Base-by-base conservation (phyloP, 139 green algal species). In the Auxenochlorella protothecoides region DNA sequence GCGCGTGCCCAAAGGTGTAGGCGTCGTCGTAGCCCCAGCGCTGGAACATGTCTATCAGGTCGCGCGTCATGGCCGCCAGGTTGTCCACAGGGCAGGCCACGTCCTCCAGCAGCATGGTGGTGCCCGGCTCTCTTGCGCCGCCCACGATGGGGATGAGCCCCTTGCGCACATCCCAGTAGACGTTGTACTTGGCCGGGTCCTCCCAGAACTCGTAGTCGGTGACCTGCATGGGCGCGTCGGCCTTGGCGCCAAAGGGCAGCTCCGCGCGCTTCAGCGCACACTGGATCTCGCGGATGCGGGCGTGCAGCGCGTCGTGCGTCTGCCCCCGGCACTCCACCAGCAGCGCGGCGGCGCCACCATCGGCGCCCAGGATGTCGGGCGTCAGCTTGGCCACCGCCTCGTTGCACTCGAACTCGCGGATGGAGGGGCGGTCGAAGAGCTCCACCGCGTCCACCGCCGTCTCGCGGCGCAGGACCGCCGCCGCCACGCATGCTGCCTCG, bases 111-210 rank as follows among this genome's bases (percentile, higher is more conserved):
- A 98, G 85, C 91, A 97, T 96, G 61, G 81, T 89, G 2, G 93
- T 98, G 65, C 93, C 91, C 59, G 83, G 76, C 80, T 97, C 91
- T n/a, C 93, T 79, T 2, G 88, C 90, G 8, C 81, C 92, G 59
- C 93, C 93, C 63, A 98, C 93, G 63, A 98, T 95, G 76, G 93
- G 93, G 73, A 98, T 98, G 13, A 98, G 86, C 7, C 93, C 93
- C 83, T 96, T 97, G 71, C 93, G 88, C 73, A 96, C 89, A 79
- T 98, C 91, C 93, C 93, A 98, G 82, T 92, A 96, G 11, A 85
- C 14, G 3, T 71, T 15, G 3, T 53, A 15, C 15, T 3, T 15
- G 11, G 27, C 27, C 27, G 80, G 53, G 54, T 96, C 88, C 67
- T 92, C 78, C 68, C 82, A 84, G 87, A 98, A 98, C 52, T 79